These are phyloP conservation scores for Tuctoria greenei DNA, from an alignment of 176 grass and related monocot genomes.

Conservation along the genomic window DNA sequence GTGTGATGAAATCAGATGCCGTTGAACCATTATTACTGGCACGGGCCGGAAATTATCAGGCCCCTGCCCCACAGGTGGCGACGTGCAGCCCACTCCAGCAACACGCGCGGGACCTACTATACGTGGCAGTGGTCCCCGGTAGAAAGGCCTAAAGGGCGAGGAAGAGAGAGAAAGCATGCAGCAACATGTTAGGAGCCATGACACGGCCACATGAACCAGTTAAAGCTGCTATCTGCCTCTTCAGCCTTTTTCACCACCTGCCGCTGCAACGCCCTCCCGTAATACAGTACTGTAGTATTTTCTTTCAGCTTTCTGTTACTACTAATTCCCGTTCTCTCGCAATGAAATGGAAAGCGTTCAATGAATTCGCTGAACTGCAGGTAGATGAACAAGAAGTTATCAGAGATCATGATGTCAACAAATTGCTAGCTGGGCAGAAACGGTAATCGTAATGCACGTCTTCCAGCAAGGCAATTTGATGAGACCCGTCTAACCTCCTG, in stretches of 20 bases:
- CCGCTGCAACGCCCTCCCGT: neutral
- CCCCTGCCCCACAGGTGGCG: neutral
- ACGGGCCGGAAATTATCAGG: constrained; percentile 29
- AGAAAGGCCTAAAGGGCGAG: constrained; percentile 12
- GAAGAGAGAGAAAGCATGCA: neutral
- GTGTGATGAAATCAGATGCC: too few relatives aligned
- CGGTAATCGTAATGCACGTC: neutral
- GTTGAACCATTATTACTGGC: neutral
- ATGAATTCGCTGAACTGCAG: too few relatives aligned
- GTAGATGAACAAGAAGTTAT: too few relatives aligned
- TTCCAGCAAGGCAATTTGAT: constrained; percentile 20
- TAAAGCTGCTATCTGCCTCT: constrained; percentile 20
- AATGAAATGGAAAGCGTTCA: neutral
- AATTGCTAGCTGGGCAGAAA: too few relatives aligned
- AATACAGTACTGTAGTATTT: too few relatives aligned
- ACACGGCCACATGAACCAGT: constrained; percentile 38
- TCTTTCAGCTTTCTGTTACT: neutral
- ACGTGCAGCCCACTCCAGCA: constrained; percentile 38
- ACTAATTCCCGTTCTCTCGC: too few relatives aligned
- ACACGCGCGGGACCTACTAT: constrained; percentile 21
- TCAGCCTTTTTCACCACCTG: neutral
- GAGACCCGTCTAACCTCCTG: constrained; percentile 29
- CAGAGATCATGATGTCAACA: too few relatives aligned
- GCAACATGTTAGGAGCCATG: constrained; percentile 1
- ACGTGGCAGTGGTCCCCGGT: constrained; percentile 13